phyloP scores from a whole-genome alignment of 257 asterid genomes.

The Hygrophila difformis region DNA sequence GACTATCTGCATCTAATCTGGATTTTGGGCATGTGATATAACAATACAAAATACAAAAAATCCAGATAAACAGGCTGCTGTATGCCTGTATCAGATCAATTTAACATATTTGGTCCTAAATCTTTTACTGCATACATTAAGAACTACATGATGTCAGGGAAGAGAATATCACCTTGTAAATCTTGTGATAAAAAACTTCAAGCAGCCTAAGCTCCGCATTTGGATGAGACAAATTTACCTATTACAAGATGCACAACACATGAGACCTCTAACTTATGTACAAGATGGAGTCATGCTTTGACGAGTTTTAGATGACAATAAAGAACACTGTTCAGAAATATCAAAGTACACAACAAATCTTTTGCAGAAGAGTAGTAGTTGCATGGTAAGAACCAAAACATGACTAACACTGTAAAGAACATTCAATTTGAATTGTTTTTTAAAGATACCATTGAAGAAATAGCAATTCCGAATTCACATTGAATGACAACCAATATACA shows the following conservation, averaged over 20 bases:
- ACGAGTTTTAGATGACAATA: too few species aligned
- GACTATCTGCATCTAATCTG: constrained; percentile 1
- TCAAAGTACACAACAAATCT: neutral
- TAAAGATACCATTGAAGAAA: too few species aligned
- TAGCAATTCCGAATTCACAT: neutral
- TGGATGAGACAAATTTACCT: constrained; percentile 61
- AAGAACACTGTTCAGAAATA: too few species aligned
- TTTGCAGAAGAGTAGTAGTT: neutral
- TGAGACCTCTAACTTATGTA: constrained; percentile 9
- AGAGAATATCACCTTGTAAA: constrained; percentile 45
- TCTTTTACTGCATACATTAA: constrained; percentile 2
- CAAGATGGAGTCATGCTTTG: too few species aligned
- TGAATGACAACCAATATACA: neutral
- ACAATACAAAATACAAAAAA: constrained; percentile 3
- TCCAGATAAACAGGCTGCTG: too few species aligned
- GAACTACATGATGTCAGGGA: constrained; percentile 6
- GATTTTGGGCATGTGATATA: neutral
- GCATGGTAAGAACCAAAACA: too few species aligned
- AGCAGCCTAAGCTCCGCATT: constrained; percentile 60
- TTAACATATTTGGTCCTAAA: too few species aligned
- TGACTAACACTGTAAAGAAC: too few species aligned
- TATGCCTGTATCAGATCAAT: too few species aligned
- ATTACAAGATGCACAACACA: constrained; percentile 16
- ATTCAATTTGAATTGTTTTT: too few species aligned
- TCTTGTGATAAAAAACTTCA: constrained; percentile 57